Conservation (phyloP, 179 eudicot species). For the Spinacia oleracea region DNA sequence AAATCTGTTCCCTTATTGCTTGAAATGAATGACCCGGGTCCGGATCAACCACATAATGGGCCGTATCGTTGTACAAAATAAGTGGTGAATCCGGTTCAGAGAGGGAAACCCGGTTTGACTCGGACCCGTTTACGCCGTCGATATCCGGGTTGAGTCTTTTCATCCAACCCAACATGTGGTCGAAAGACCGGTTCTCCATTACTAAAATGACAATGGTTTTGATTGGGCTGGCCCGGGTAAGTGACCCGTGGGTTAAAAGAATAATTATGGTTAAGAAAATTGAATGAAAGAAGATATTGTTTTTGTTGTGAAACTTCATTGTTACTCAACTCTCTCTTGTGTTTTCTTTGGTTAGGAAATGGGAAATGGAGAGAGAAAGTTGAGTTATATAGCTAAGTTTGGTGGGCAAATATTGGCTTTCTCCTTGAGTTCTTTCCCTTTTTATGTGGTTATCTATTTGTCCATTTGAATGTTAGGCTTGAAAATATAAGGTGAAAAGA, state of each 20-base stretch:
- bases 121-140: conserved; percentile 65
- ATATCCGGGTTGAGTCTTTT: conserved; percentile 66
- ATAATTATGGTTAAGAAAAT: conserved; percentile 23
- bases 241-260: conserved; percentile 17
- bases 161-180: conserved; percentile 93
- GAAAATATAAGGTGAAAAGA: neutral
- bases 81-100: conserved; percentile 50
- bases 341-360: neutral
- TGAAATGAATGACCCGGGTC: conserved; percentile 95
- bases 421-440: no score
- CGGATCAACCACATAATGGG: conserved; percentile 73
- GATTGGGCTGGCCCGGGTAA: conserved; percentile 52
- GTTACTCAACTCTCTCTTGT: neutral
- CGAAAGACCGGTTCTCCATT: conserved; percentile 89
- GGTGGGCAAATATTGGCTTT: conserved; percentile 15
- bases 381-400: conserved; percentile 9
- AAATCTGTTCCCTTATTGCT: conserved; percentile 74
- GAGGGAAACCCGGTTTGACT: conserved; percentile 50
- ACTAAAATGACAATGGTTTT: conserved; percentile 70
- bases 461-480: neutral
- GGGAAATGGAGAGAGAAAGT: neutral
- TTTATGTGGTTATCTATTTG: neutral
- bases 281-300: neutral
- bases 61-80: conserved; percentile 42
- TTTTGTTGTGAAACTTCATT: conserved; percentile 15